A percentile compares a stretch with the other conserved stretches of the same genome.
Evolutionary conservation across 441 rosid species (phyloP).

Genomic region (Brassica hybrid): DNA sequence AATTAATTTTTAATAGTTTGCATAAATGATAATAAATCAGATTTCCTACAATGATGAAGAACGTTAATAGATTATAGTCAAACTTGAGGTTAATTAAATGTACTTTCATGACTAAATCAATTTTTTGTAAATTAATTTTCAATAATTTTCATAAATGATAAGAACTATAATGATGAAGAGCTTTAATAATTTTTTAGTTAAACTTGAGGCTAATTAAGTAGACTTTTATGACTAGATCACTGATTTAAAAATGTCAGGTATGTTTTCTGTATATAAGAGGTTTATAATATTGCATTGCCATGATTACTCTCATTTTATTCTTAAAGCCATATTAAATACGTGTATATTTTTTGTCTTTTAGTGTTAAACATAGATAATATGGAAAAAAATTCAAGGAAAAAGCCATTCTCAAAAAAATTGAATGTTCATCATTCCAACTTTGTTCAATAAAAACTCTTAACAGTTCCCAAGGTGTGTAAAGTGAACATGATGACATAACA

Average conservation of each 20-base stretch:
- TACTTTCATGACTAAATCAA: not conserved
- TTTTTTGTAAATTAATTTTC: not conserved
- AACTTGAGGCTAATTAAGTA: not conserved
- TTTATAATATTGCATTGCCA: no score
- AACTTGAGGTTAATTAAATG: not conserved
- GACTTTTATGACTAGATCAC: not conserved
- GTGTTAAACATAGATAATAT: not conserved
- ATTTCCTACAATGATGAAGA: not conserved
- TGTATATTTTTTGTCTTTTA: not conserved
- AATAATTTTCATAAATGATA: not conserved
- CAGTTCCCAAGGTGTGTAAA: not conserved
- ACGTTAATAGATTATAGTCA: not conserved
- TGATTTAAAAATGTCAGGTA: not conserved
- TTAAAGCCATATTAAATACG: not conserved
- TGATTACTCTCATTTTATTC: not conserved
- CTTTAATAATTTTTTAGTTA: not conserved
- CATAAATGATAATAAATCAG: not conserved
- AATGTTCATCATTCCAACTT: not conserved
- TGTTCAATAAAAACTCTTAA: not conserved
- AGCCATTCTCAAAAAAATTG: not conserved
- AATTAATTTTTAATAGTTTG: not conserved
- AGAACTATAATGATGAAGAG: not conserved
- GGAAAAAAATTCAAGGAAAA: not conserved
- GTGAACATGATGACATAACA: not conserved
- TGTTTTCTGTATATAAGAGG: not conserved